A percentile compares a stretch with the other conserved stretches of the same genome.
Evolutionary conservation across 2,329 filamentous ascomycete species (phyloP).

Genomic region (Trichoderma guizhouense): DNA sequence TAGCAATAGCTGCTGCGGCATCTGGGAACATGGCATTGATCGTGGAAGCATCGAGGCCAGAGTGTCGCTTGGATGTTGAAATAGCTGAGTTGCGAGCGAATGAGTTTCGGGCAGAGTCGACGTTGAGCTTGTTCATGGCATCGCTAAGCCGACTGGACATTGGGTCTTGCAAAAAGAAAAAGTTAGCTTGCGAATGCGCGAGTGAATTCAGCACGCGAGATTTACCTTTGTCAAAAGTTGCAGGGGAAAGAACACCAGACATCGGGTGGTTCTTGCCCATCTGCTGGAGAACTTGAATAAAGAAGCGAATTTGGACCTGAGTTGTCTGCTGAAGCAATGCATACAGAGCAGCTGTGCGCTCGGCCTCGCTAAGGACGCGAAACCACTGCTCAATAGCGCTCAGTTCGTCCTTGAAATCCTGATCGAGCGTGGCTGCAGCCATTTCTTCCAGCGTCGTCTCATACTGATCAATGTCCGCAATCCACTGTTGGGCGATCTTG

Average conservation of each 20-base stretch:
- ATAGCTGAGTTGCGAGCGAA: conserved; percentile 77
- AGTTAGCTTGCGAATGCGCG: conserved; percentile 20
- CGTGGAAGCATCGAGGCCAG: conserved; percentile 85
- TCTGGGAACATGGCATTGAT: conserved; percentile 99
- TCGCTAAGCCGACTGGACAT: conserved; percentile 96
- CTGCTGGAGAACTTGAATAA: conserved; percentile 97
- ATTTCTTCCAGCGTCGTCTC: conserved; percentile 99
- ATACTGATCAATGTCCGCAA: conserved; percentile 97
- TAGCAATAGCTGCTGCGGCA: conserved; percentile 95
- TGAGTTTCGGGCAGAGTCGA: conserved; percentile 83
- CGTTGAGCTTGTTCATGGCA: conserved; percentile 92
- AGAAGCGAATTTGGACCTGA: conserved; percentile 97
- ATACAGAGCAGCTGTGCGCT: conserved; percentile 92
- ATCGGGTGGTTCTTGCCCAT: conserved; percentile 99
- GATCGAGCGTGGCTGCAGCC: conserved; percentile 96
- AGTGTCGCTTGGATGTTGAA: conserved; percentile 77
- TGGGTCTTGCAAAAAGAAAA: conserved; percentile 60
- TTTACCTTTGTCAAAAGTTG: conserved; percentile 93
- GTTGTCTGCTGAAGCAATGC: conserved; percentile 96
- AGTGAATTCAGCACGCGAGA: conserved; percentile 5
- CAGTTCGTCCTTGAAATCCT: conserved; percentile 99
- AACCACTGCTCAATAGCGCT: conserved; percentile 99
- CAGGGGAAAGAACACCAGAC: conserved; percentile 89
- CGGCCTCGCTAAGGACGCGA: conserved; percentile 91
- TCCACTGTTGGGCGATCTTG: conserved; percentile 96